Base-by-base conservation (phyloP, 1,284 basidiomycete species). In the Polyporus tsugae region DNA sequence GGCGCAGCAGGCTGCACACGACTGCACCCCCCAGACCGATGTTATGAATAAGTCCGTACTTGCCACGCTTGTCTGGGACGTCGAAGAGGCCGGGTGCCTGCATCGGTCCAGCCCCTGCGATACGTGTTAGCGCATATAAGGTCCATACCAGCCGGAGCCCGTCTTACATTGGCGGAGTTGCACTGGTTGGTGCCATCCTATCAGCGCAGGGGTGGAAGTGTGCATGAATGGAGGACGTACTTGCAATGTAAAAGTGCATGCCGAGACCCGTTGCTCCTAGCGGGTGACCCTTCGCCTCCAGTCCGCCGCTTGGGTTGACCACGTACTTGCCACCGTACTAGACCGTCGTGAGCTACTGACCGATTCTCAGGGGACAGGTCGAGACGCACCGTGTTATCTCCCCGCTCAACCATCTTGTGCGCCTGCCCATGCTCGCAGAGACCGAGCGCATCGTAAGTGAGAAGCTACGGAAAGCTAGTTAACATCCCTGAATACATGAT, bases 201-300 rank as follows among this genome's bases (percentile, higher is more conserved):
- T 63, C n/a, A 70, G 60, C 62, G 41, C 41, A 10, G 70, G 42
- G 39, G 29, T 62, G 29, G 53, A 55, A 25, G 36, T 49, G 2
- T n/a, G 75, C 73, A 10, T 53, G 9, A 42, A 15, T 41, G 22
- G 55, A 11, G 19, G 7, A 84, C 89, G 73, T 78, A 90, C 91
- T 92, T 72, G 90, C 87, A 71, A 96, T 92, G 78, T 95, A 96
- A 79, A 94, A 95, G 77, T 94, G 91, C 93, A 95, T 95, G 42
- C 92, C 94, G 19, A 96, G 80, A 1, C 95, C 95, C 7, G 93
- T 95, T 1, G 94, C 95, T 53, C 95, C 94, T 25, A 95, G 84
- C 2, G 94, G 94, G 77, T 94, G 92, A 1, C 95, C 95, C 78
- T 95, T 96, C 41, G 93, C 92, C 78, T 96, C 94, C 39, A 96